Conservation (phyloP, 2,329 filamentous ascomycete species). For the Trichophyton schoenleinii region DNA sequence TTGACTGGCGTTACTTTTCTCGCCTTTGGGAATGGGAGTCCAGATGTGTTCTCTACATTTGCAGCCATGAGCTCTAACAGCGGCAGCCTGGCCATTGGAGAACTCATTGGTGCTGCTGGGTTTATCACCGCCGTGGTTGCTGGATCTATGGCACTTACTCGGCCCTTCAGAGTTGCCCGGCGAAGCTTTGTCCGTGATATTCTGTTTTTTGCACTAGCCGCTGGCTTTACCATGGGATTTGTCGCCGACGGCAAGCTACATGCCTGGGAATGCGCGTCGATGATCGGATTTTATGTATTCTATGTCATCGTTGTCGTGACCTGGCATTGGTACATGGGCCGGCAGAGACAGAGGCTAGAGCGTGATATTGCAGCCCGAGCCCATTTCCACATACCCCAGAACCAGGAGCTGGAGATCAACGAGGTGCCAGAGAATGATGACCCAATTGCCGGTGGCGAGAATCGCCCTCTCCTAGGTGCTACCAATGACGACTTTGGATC, state of each 20-base stretch:
- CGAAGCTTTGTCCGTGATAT: conserved; percentile 88
- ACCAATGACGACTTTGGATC: conserved; percentile 53
- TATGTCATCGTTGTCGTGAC: conserved; percentile 79
- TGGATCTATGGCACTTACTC: conserved; percentile 92
- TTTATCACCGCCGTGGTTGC: conserved; percentile 96
- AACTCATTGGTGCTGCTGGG: conserved; percentile 83
- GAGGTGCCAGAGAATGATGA: conserved; percentile 46
- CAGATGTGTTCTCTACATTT: conserved; percentile 97
- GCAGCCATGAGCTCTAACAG: conserved; percentile 95
- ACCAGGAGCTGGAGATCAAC: conserved; percentile 47
- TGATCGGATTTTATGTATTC: conserved; percentile 84
- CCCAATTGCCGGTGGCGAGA: conserved; percentile 27
- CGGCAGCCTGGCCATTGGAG: conserved; percentile 89
- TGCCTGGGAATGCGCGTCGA: conserved; percentile 76
- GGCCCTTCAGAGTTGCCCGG: conserved; percentile 81
- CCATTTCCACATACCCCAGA: conserved; percentile 53
- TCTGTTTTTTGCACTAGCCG: conserved; percentile 77
- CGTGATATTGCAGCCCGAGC: conserved; percentile 61
- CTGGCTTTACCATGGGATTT: conserved; percentile 76
- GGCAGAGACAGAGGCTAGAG: conserved; percentile 48
- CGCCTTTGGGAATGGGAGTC: conserved; percentile 93
- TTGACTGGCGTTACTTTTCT: conserved; percentile 92
- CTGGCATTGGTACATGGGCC: conserved; percentile 78
- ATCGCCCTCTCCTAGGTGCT: conserved; percentile 31
- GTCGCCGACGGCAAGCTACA: conserved; percentile 71